Conservation (phyloP, 257 asterid species). For the Linderniella brevidens region DNA sequence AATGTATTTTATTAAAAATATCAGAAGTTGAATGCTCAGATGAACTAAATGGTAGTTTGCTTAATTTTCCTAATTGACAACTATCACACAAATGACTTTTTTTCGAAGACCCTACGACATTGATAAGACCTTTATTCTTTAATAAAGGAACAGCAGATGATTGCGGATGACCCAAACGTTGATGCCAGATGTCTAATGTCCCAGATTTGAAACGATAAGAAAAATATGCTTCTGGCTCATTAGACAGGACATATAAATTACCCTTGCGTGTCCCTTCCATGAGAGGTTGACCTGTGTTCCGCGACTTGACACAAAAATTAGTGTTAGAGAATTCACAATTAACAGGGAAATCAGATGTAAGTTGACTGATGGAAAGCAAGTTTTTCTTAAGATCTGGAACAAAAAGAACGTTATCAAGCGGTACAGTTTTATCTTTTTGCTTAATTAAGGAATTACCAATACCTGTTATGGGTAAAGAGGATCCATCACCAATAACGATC, state of each 20-base stretch:
- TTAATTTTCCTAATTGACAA: conserved; percentile 4
- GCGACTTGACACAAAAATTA: conserved; percentile 7
- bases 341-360: not conserved
- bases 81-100: conserved; percentile 3
- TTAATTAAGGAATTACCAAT: not conserved
- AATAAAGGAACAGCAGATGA: not conserved
- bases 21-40: not conserved
- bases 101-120: conserved; percentile 5
- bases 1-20: conserved; percentile 7
- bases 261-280: conserved; percentile 1
- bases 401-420: not conserved
- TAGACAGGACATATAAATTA: conserved; percentile 1
- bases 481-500: conserved; percentile 6
- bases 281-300: conserved; percentile 2
- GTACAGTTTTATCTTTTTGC: not conserved
- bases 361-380: not conserved
- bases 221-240: conserved; percentile 1
- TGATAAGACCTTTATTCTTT: conserved; percentile 9
- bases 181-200: conserved; percentile 2
- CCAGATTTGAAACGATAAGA: conserved; percentile 1
- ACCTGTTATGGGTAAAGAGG: not conserved
- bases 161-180: conserved; percentile 12
- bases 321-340: conserved; percentile 4
- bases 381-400: not conserved
- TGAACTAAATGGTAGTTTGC: not conserved